Conservation (phyloP, 257 asterid species). For the Nicotiana otophora region DNA sequence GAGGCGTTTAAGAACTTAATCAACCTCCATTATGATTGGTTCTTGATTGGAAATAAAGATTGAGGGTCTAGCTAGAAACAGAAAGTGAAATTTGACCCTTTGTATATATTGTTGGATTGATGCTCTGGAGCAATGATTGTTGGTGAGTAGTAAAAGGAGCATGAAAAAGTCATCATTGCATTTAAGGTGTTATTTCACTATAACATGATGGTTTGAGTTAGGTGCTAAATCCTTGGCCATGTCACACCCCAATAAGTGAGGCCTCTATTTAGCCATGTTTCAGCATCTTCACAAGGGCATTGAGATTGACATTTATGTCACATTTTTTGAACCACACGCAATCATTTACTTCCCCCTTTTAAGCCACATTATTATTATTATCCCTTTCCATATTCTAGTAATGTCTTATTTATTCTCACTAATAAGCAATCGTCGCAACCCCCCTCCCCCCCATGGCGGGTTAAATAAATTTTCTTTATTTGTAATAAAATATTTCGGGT, state of each 20-base stretch:
- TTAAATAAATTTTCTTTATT: too few relatives aligned
- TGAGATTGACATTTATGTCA: background rate
- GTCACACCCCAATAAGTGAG: background rate
- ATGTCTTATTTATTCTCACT: too few relatives aligned
- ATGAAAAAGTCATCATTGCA: background rate
- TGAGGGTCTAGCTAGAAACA: background rate
- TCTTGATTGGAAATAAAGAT: background rate
- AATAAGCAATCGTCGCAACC: too few relatives aligned
- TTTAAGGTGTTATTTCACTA: constrained; percentile 1
- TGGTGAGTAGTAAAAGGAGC: background rate
- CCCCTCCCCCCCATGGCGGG: too few relatives aligned
- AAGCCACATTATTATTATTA: background rate
- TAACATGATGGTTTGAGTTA: background rate
- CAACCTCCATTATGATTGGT: background rate
- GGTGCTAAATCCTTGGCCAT: background rate
- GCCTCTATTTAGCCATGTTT: background rate
- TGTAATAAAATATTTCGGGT: too few relatives aligned
- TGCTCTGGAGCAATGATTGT: background rate
- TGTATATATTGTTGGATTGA: background rate
- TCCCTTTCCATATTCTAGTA: background rate
- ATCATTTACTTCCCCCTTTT: background rate
- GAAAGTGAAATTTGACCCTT: background rate
- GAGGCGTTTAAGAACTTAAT: background rate
- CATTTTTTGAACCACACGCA: background rate
- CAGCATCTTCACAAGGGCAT: background rate